These are phyloP conservation scores for Aristolochia fimbriata DNA, from an alignment of 164 flowering plant genomes.

Conservation along the genomic window DNA sequence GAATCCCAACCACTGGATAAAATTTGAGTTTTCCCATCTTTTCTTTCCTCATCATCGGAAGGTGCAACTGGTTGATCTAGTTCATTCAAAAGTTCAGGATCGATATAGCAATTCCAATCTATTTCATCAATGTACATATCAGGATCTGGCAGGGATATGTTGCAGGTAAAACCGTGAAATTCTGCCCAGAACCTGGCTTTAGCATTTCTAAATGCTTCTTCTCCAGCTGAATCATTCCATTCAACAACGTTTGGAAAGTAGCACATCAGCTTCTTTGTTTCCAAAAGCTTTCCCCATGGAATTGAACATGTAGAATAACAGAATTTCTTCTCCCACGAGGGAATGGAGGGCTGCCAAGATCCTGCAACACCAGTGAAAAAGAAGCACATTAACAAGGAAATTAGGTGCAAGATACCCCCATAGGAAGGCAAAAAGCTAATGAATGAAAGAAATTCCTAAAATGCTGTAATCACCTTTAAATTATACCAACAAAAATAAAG, in stretches of 20 bases:
- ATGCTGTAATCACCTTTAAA: too few relatives aligned
- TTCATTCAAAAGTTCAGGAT: conserved; percentile 36
- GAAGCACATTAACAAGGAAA: neutral
- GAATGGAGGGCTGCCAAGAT: conserved; percentile 33
- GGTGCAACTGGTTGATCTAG: conserved; percentile 22
- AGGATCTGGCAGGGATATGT: conserved; percentile 44
- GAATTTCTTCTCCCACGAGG: conserved; percentile 67
- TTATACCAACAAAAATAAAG: too few relatives aligned
- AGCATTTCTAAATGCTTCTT: conserved; percentile 58
- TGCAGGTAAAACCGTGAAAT: conserved; percentile 33
- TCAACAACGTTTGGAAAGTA: conserved; percentile 26
- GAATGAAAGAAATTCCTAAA: too few relatives aligned
- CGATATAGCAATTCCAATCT: conserved; percentile 41
- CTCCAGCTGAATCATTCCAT: conserved; percentile 73
- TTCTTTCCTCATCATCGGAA: conserved; percentile 18
- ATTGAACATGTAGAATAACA: conserved; percentile 32
- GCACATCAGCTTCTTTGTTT: conserved; percentile 29
- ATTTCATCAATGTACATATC: conserved; percentile 48
- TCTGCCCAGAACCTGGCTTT: conserved; percentile 48
- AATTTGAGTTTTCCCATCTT: neutral
- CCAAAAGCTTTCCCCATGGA: conserved; percentile 51
- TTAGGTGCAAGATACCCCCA: neutral
- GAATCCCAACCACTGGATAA: conserved; percentile 6
- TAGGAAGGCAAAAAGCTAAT: too few relatives aligned
- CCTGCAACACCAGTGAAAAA: conserved; percentile 14